phyloP scores from a whole-genome alignment of 768 basidiomycete genomes.

The Termitomyces sp. region DNA sequence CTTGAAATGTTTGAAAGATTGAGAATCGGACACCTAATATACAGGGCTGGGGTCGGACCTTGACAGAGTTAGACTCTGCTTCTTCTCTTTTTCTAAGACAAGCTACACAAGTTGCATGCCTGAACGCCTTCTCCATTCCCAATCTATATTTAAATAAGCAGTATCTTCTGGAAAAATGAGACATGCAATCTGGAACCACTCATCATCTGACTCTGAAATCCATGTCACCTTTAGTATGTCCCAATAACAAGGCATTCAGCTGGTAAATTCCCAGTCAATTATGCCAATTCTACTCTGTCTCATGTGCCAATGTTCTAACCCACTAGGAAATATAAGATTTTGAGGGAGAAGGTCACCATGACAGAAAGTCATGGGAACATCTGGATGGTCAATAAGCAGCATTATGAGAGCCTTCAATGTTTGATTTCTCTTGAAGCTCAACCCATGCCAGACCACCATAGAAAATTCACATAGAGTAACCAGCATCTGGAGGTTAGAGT shows the following conservation, averaged over 20 bases:
- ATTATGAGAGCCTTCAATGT: neutral
- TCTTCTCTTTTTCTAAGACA: no score
- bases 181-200: conserved; percentile 1
- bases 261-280: neutral
- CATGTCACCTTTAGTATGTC: neutral
- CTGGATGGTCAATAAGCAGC: neutral
- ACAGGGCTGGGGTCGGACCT: no score
- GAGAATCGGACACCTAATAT: no score
- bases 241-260: neutral
- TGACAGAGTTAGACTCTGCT: no score
- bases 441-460: neutral
- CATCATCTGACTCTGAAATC: conserved; percentile 1
- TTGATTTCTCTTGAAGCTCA: neutral
- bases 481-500: neutral
- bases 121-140: conserved; percentile 4
- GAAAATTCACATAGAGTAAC: neutral
- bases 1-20: no score
- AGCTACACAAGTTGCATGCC: conserved; percentile 1
- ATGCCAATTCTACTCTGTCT: neutral
- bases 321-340: neutral
- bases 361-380: neutral
- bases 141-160: neutral
- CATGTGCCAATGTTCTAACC: neutral
- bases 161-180: neutral
- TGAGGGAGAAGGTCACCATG: neutral